Evolutionary conservation across 306 rosid genomes (phyloP).

Genomic region (Neltuma alba): DNA sequence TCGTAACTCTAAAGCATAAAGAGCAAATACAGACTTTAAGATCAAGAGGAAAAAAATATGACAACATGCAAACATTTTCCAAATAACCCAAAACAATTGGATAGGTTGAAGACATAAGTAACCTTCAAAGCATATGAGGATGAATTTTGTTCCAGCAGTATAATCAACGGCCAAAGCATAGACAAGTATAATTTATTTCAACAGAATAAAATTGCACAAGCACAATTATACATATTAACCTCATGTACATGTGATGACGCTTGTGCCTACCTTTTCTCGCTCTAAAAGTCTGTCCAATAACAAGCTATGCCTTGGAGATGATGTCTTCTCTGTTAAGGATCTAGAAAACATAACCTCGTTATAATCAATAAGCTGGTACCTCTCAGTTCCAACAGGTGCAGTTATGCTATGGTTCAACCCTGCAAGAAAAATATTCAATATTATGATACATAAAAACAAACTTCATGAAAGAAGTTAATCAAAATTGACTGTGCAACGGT

Average conservation of each 20-base stretch:
- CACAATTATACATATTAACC: constrained; percentile 17
- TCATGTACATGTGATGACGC: constrained; percentile 25
- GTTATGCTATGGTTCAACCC: constrained; percentile 61
- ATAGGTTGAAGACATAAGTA: constrained; percentile 20
- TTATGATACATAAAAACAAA: constrained; percentile 37
- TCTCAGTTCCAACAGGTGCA: constrained; percentile 49
- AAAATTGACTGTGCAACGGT: constrained; percentile 18
- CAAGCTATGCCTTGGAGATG: constrained; percentile 50
- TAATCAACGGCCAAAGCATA: constrained; percentile 1
- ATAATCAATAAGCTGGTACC: constrained; percentile 47
- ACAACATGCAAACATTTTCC: constrained; percentile 7
- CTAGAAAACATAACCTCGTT: constrained; percentile 49
- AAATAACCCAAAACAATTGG: constrained; percentile 28
- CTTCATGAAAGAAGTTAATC: constrained; percentile 30
- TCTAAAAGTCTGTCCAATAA: constrained; percentile 74
- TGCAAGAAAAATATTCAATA: constrained; percentile 44
- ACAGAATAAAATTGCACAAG: constrained; percentile 24
- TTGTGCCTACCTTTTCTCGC: constrained; percentile 63
- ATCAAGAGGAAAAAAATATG: constrained; percentile 20
- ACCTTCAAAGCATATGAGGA: constrained; percentile 2
- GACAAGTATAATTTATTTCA: neutral
- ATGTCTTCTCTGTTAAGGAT: constrained; percentile 78
- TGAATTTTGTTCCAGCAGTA: constrained; percentile 16
- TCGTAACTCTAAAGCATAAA: constrained; percentile 14
- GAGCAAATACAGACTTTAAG: constrained; percentile 21